These are phyloP conservation scores for Millerozyma miso DNA, from an alignment of 805 yeast genomes.

Conservation along the genomic window DNA sequence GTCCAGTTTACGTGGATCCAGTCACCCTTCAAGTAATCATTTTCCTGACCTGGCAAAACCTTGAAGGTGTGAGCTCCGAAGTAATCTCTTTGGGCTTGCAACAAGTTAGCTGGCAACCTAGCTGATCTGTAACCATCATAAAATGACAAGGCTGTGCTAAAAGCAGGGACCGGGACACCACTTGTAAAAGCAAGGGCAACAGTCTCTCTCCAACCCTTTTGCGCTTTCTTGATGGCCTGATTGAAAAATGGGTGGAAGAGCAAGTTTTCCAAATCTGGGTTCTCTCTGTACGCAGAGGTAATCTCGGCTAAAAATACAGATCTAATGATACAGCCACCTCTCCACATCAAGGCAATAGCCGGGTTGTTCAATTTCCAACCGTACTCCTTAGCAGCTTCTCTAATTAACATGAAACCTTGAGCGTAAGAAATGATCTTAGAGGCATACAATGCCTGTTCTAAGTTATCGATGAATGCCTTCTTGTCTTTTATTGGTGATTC, in stretches of 20 bases:
- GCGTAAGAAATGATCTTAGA: constrained; percentile 98
- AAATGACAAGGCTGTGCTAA: constrained; percentile 94
- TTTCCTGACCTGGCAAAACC: constrained; percentile 83
- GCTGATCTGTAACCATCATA: constrained; percentile 98
- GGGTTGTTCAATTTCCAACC: constrained; percentile 97
- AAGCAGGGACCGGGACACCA: constrained; percentile 98
- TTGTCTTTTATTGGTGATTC: constrained; percentile 66
- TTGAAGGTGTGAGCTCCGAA: constrained; percentile 99
- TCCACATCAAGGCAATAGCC: constrained; percentile 98
- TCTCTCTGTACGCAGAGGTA: constrained; percentile 91
- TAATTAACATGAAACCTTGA: constrained; percentile 98
- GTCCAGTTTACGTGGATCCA: constrained; percentile 99
- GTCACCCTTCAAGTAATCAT: constrained; percentile 70
- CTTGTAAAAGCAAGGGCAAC: constrained; percentile 69
- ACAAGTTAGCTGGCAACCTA: constrained; percentile 92
- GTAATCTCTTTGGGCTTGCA: constrained; percentile 99
- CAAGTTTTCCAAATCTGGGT: constrained; percentile 92
- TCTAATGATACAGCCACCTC: constrained; percentile 99
- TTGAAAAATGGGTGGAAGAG: constrained; percentile 94
- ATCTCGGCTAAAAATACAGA: constrained; percentile 97
- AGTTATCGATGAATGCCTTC: constrained; percentile 80
- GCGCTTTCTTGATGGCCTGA: constrained; percentile 88
- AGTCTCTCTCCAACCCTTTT: constrained; percentile 91
- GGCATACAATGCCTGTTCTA: constrained; percentile 97
- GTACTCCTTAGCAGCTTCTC: constrained; percentile 96